Evolutionary conservation across 2,329 filamentous ascomycete species (phyloP), one percentile per base, ranked within the genome.

Genomic region (Aureobasidium sp.): DNA sequence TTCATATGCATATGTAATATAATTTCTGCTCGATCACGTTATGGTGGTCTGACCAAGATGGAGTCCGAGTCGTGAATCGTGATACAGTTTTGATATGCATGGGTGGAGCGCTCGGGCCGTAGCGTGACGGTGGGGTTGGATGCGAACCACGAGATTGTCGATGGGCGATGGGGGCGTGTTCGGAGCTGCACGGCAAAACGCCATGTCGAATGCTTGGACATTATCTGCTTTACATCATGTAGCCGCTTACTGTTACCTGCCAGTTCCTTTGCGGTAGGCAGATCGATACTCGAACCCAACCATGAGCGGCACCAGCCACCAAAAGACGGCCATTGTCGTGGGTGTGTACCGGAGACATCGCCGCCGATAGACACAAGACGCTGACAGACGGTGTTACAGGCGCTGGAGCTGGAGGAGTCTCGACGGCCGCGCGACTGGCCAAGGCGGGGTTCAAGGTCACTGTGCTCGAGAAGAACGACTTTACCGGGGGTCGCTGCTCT

Each of bases 391-490:
- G 14, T 19, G 39, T 19, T 48, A 61, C 71, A 80, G 87, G 87
- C 65, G 87, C 88, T 33, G 88, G 88, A 63, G 84, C 84, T 49
- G 88, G 88, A 56, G 88, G 88, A 63, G 83, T 89, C 45, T 82
- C 86, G n/a, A 85, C 84, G 1, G 86, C 88, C 62, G 87, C 88
- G 2, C 83, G 88, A 49, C 81, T 91, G 12, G 85, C 86, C 54
- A 86, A 86, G 69, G 82, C 86, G 1, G 88, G 88, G 42, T 85
- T 87, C 71, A 72, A 79, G 37, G 88, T 91, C n/a, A 90, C 86
- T 0, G 85, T 91, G 1, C 75, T 91, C n/a, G 88, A 91, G 73
- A 90, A 90, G 77, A 90, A 91, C 69, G 76, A 76, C 62, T 89
- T 88, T 70, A 86, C 84, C 0, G 88, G 88, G 49, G 88, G 88